phyloP scores from a whole-genome alignment of 1,139 yeast genomes.

The Candida sp. region DNA sequence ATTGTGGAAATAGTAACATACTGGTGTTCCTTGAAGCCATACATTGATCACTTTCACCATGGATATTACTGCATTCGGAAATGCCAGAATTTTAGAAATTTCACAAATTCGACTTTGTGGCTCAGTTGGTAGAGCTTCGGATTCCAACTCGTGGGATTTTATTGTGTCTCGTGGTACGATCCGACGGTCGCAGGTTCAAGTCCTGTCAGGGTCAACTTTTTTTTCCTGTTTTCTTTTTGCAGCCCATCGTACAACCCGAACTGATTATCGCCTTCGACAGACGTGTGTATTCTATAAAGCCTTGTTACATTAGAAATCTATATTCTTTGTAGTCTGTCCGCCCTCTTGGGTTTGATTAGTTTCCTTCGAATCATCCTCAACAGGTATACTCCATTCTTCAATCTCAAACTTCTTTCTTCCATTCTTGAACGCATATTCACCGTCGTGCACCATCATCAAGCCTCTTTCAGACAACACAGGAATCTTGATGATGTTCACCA shows the following conservation, averaged over 20 bases:
- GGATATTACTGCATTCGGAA: too few species aligned
- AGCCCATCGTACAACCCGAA: too few species aligned
- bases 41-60: too few species aligned
- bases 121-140: constrained; percentile 36
- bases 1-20: too few species aligned
- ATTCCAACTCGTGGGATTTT: constrained; percentile 19
- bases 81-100: too few species aligned
- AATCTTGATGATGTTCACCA: constrained; percentile 73
- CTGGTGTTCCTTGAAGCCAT: too few species aligned
- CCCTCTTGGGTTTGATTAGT: constrained; percentile 22
- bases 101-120: constrained; percentile 19
- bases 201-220: constrained; percentile 31
- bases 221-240: not conserved
- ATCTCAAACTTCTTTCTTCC: constrained; percentile 85
- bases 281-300: not conserved
- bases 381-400: constrained; percentile 95
- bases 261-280: too few species aligned
- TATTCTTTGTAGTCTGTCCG: constrained; percentile 36
- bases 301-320: constrained; percentile 30
- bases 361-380: constrained; percentile 69
- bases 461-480: constrained; percentile 82
- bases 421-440: constrained; percentile 87
- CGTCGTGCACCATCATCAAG: constrained; percentile 71
- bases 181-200: constrained; percentile 37
- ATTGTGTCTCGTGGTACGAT: constrained; percentile 10